These are phyloP conservation scores for Apiospora malaysiana DNA, from an alignment of 2,329 filamentous ascomycete species.

Conservation along the genomic window DNA sequence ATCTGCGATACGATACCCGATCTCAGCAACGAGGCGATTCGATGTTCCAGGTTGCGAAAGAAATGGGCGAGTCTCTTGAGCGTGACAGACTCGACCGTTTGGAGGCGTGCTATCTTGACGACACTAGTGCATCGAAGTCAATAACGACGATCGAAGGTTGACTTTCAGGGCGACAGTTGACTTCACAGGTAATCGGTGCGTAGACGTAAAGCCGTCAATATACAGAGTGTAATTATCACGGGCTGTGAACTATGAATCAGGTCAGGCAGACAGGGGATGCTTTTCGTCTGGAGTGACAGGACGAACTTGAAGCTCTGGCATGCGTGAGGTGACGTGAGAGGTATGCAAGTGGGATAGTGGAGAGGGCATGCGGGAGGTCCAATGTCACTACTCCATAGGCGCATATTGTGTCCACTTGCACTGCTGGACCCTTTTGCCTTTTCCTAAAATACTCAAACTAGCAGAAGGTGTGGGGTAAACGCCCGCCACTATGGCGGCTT, in stretches of 20 bases:
- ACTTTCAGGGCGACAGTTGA: not conserved
- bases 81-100: not conserved
- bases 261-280: not conserved
- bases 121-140: not conserved
- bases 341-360: conserved; percentile 5
- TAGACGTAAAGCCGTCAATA: not conserved
- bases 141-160: not conserved
- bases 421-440: not conserved
- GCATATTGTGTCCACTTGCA: conserved; percentile 6
- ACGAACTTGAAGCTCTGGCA: not conserved
- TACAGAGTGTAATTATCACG: not conserved
- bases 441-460: conserved; percentile 13
- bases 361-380: not conserved
- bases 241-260: not conserved
- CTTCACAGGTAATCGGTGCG: not conserved
- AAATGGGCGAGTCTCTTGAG: not conserved
- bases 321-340: conserved; percentile 1
- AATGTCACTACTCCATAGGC: conserved; percentile 8
- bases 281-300: not conserved
- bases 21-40: not conserved
- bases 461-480: not conserved
- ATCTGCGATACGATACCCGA: not conserved
- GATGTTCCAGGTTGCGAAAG: not conserved
- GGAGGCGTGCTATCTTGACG: not conserved
- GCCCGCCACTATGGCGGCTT: conserved; percentile 1